Base-by-base conservation (phyloP, 2,329 filamentous ascomycete species). In the Talaromyces sp. region DNA sequence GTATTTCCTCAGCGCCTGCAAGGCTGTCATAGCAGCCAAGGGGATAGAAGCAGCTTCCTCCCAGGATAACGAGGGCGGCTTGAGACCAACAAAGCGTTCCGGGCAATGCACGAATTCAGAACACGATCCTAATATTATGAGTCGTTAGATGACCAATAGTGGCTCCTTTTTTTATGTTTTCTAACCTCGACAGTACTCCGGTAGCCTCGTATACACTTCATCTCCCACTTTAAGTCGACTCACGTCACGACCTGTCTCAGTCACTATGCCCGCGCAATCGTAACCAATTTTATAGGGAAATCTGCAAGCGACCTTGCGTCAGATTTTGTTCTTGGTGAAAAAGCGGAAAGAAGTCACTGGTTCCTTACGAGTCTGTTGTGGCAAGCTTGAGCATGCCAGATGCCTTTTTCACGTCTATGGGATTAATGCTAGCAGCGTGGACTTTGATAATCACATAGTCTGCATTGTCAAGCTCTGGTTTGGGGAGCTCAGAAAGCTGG, bases 281-380 rank as follows among this genome's bases (percentile, higher is more conserved):
- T 75, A 76, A 32, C 78, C 78, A 32, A 80, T 70, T 59, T 71
- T 72, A 57, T 75, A 77, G 0, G 77, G 77, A 51, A 79, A 78
- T 27, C 73, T 75, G 54, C 56, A 26, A 9, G 53, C 14, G 9
- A 38, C 3, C 24, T 53, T 29, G 58, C 58, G 41, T 35, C 63
- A 8, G 43, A 8, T 29, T 27, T 52, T 14, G 13, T 0, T 29
- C 19, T 50, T 21, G 2, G 19, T 52, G 11, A 19, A 21, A 4
- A 21, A 2, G 3, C 3, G 19, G n/a, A n/a, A 43, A 24, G 43
- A 46, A 24, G 11, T 53, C 29, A 9, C 62, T 32, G 41, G 56
- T 5, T 58, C 7, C 71, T 58, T 63, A 76, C 73, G 62, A 35
- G 51, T 75, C 73, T 51, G 69, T 65, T 3, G 74, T 11, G 7